Percentiles rank a stretch among this genome's conserved stretches.
Conservation (phyloP, 2,329 filamentous ascomycete genomes). For the Xylaria sp. region DNA sequence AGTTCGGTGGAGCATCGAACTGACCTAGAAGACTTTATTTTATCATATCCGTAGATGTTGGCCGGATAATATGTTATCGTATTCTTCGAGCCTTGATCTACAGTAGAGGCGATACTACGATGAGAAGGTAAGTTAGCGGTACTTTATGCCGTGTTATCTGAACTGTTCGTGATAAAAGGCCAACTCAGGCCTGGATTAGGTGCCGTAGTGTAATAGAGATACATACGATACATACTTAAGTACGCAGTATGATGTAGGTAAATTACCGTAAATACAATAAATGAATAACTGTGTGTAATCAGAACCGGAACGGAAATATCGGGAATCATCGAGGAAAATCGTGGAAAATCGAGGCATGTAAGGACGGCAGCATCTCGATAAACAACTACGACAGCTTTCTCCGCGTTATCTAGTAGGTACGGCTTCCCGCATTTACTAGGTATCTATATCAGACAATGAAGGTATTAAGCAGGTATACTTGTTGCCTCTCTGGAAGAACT, state of each 20-base stretch:
- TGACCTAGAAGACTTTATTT: background rate
- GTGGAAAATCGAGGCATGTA: background rate
- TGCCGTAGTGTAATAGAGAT: too few relatives aligned
- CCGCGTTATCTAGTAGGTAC: background rate
- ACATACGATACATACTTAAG: too few relatives aligned
- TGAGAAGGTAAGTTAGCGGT: background rate
- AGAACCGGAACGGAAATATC: background rate
- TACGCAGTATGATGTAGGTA: background rate
- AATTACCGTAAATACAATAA: background rate
- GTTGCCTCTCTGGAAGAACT: background rate
- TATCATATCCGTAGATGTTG: background rate
- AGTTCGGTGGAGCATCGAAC: background rate
- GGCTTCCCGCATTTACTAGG: background rate
- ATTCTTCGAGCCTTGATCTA: constrained; percentile 14
- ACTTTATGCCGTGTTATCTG: constrained; percentile 8
- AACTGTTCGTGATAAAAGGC: background rate
- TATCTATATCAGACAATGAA: background rate
- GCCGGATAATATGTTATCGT: background rate
- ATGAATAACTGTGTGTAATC: background rate
- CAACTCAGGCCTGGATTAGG: background rate
- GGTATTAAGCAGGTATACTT: background rate
- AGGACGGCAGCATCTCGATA: background rate
- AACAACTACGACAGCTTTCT: background rate
- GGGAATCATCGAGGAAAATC: background rate
- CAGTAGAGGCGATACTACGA: constrained; percentile 7